Conservation (phyloP, 2,329 filamentous ascomycete species). For the Trichoderma simmonsii region DNA sequence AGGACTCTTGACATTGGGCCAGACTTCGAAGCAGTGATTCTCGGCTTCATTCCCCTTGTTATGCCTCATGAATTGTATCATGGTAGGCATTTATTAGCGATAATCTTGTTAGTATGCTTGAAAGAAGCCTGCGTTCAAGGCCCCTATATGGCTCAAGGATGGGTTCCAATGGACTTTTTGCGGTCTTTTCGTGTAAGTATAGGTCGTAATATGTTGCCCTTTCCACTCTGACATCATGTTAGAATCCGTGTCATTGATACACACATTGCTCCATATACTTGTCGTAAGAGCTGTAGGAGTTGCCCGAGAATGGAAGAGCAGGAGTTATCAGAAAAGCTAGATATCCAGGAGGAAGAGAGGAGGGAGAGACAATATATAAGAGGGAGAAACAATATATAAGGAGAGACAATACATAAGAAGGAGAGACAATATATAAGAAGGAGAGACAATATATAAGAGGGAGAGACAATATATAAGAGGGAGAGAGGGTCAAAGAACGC, state of each 20-base stretch:
- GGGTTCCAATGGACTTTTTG: not conserved
- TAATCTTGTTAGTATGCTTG: not conserved
- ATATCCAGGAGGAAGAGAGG: not conserved
- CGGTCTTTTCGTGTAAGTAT: not conserved
- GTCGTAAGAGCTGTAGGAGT: not conserved
- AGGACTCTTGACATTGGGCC: not conserved
- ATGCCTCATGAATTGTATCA: not conserved
- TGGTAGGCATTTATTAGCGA: not conserved
- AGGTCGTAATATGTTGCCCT: not conserved
- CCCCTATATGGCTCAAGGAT: not conserved
- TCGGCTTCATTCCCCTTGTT: not conserved
- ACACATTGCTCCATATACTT: not conserved
- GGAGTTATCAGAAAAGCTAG: not conserved
- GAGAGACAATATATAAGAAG: too few relatives aligned
- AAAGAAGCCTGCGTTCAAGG: not conserved
- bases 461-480: too few relatives aligned
- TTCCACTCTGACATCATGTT: not conserved
- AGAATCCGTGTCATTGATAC: not conserved
- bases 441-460: not conserved
- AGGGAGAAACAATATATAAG: too few relatives aligned
- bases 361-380: too few relatives aligned
- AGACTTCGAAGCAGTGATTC: not conserved
- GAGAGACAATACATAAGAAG: too few relatives aligned
- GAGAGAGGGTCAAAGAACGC: not conserved
- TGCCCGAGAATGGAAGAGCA: not conserved